Evolutionary conservation across 257 asterid species (phyloP), one percentile per base, ranked within the genome.

Genomic region (Solanum acaule): DNA sequence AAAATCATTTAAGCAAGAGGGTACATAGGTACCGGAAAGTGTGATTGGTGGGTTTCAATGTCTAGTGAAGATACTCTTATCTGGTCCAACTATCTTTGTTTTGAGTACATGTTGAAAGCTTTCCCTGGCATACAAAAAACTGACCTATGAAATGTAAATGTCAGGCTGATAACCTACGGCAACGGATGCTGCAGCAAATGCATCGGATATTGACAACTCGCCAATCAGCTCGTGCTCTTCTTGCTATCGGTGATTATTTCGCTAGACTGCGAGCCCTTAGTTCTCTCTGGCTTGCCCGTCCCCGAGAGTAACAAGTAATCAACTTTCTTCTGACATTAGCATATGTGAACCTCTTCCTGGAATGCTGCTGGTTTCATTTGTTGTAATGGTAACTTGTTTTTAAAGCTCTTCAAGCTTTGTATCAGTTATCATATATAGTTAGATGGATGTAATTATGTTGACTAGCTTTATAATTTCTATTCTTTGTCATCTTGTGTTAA

Each of bases 251-350:
- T 29, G 99, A 95, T 87, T 95, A 95, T 91, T 95, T 95, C 90
- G 94, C 99, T 31, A 94, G 98, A 42, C 96, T 96, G 40, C 94
- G 98, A 87, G 99, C 98, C 42, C 97, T 96, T 23, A 95, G 98
- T 92, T 94, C 99, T 56, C 95, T 96, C 11, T 96, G 99, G 99
- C 96, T 95, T 25, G 98, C 98, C 7, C 98, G 99, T 11, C 99
- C 99, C 85, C 91, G 95, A 34, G 99, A 96, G 81, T 96, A 88
- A 91, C 52, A 15, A 67, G 35, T 67, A 12, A 29, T 22, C 52
- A 16, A 14, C 82, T 40, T 85, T 86, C 63, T 71, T 20, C 82
- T 86, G 31, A 33, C 68, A 87, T 52, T 52, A 37, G 84, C 78
- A 77, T 56, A 76, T 76, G 56, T 23, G 77, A 72, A 75, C 59